Percentiles rank a stretch among this genome's conserved stretches.
phyloP scores from a whole-genome alignment of 2,329 filamentous ascomycete species.

The Microcyclospora pomicola region DNA sequence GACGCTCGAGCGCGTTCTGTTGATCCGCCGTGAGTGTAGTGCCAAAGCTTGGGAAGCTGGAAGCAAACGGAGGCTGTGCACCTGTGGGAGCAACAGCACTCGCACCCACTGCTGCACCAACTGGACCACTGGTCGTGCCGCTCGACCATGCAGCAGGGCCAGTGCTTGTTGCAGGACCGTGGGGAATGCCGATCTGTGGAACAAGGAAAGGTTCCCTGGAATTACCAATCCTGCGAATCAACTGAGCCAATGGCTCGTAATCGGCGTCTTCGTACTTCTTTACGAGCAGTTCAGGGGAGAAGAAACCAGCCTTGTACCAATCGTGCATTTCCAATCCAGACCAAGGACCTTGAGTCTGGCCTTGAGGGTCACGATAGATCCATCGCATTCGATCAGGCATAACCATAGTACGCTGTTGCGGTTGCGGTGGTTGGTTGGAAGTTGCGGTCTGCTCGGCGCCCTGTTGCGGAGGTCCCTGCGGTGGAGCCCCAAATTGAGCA shows the following conservation, averaged over 20 bases:
- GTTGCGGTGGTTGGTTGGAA: slow-evolving; percentile 52
- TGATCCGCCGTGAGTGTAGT: slow-evolving; percentile 94
- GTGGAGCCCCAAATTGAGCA: slow-evolving; percentile 13
- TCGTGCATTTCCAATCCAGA: slow-evolving; percentile 98
- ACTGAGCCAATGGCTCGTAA: slow-evolving; percentile 86
- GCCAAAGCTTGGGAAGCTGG: slow-evolving; percentile 89
- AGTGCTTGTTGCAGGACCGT: slow-evolving; percentile 54
- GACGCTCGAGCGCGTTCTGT: slow-evolving; percentile 88
- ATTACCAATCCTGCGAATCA: slow-evolving; percentile 92
- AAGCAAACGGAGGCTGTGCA: slow-evolving; percentile 67
- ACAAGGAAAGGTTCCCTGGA: slow-evolving; percentile 95
- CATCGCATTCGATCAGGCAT: slow-evolving; percentile 99
- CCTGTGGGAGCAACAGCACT: slow-evolving; percentile 4
- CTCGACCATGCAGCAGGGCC: slow-evolving; percentile 29
- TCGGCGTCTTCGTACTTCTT: slow-evolving; percentile 89
- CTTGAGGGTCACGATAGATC: slow-evolving; percentile 94
- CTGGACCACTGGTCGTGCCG: too few relatives aligned
- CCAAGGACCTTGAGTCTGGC: slow-evolving; percentile 83
- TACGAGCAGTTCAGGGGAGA: slow-evolving; percentile 83
- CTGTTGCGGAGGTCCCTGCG: slow-evolving; percentile 5
- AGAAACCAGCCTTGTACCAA: slow-evolving; percentile 98
- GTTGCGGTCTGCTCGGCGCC: slow-evolving; percentile 31
- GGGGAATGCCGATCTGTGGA: slow-evolving; percentile 87
- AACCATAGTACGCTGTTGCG: slow-evolving; percentile 78
- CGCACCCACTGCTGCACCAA: slow-evolving; percentile 12